Evolutionary conservation across 208 protist species (phyloP), one percentile per base, ranked within the genome.

Genomic region (Leishmania braziliensis): DNA sequence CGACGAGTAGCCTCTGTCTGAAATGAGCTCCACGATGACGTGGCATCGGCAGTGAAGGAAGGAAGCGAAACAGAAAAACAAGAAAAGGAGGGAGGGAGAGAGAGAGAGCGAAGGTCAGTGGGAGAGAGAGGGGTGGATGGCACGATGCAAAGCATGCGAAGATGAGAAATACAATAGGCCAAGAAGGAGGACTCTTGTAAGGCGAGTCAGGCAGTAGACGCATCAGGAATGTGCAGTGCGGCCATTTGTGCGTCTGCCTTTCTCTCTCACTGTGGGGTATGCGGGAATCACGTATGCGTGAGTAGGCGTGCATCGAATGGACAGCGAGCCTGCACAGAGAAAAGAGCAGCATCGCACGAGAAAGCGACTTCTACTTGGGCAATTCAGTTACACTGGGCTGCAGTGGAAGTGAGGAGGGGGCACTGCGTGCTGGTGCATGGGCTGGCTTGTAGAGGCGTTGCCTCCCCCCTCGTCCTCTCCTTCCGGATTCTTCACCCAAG

Each of bases 61-160:
- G 10, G n/a, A 54, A 36, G 5, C 33, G 82, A 62, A 50, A 50
- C 23, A 62, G 54, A 18, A 71, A 39, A 48, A n/a, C 62, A 10
- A 81, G 33, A 72, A 43, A 53, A 48, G 33, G 14, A 53, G 43
- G 43, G 53, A 58, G 20, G 53, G 39, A 43, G 39, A 43, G 39
- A 43, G 43, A 46, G 43, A 16, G 54, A 58, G 56, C 26, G 58
- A 79, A 33, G 72, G 53, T 72, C 36, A 78, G 78, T 75, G 39
- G 53, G 39, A 80, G 48, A 53, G 50, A 56, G 43, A 70, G 74
- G 46, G 29, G 29, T 29, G 29, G 62, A 9, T 68, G 29, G 29
- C 33, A 5, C 29, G 10, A 68, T 63, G 62, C 62, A 20, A 1
- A 1, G 12, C 1, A 10, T 68, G 8, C 16, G 12, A 71, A n/a